Percentiles rank a stretch among this genome's conserved stretches.
phyloP scores from a whole-genome alignment of 106 monocot genomes.

The Dioscorea dumetorum region DNA sequence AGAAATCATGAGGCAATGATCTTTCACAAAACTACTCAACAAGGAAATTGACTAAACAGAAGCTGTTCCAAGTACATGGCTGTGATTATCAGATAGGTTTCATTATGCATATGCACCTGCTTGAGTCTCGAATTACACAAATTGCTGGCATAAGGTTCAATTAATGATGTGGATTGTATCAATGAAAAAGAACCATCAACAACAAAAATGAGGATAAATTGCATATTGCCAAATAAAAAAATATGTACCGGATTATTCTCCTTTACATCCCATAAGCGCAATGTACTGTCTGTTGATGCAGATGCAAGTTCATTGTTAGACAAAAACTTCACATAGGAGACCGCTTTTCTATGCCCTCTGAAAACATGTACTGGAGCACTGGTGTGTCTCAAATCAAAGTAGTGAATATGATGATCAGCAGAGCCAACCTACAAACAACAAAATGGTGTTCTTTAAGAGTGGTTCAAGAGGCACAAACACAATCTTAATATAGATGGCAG shows the following conservation, averaged over 20 bases:
- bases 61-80: too few species aligned
- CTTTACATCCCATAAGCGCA: slow-evolving; percentile 94
- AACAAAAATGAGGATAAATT: too few species aligned
- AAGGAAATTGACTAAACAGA: too few species aligned
- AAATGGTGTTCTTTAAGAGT: background rate
- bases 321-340: slow-evolving; percentile 95
- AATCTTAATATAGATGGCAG: background rate
- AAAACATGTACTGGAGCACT: slow-evolving; percentile 75
- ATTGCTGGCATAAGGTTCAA: too few species aligned
- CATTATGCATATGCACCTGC: too few species aligned
- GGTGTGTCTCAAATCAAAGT: slow-evolving; percentile 94
- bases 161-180: too few species aligned
- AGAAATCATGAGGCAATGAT: too few species aligned
- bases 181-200: too few species aligned
- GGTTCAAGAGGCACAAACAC: background rate
- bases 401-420: slow-evolving; percentile 94
- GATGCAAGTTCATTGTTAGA: slow-evolving; percentile 89
- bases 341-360: slow-evolving; percentile 83
- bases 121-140: too few species aligned
- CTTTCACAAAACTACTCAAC: too few species aligned
- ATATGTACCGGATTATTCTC: slow-evolving; percentile 59
- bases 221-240: background rate
- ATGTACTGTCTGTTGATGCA: slow-evolving; percentile 91
- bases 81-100: too few species aligned
- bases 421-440: slow-evolving; percentile 71